phyloP scores from a whole-genome alignment of 306 rosid species.

The Cercis canadensis region DNA sequence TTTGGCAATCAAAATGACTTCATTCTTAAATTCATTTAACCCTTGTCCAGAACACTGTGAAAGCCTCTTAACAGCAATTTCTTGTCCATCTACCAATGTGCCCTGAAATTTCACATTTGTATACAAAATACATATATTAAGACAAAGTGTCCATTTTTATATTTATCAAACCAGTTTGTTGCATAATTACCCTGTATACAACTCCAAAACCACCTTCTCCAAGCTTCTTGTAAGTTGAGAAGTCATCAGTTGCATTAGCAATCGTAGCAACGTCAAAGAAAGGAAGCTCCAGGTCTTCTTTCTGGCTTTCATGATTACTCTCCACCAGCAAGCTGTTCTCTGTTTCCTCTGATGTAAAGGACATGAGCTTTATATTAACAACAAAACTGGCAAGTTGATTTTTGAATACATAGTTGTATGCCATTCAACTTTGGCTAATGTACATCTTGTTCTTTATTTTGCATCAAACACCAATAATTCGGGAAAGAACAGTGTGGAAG shows the following conservation, averaged over 20 bases:
- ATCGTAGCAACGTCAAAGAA: slow-evolving; percentile 35
- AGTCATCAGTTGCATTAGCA: slow-evolving; percentile 37
- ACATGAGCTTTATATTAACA: not conserved
- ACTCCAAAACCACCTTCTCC: slow-evolving; percentile 51
- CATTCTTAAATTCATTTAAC: slow-evolving; percentile 43
- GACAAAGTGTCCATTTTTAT: not conserved
- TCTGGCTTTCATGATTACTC: slow-evolving; percentile 18
- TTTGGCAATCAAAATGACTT: slow-evolving; percentile 43
- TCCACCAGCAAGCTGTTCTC: slow-evolving; percentile 11
- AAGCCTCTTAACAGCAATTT: slow-evolving; percentile 46
- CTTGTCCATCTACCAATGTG: slow-evolving; percentile 30
- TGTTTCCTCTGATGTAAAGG: slow-evolving; percentile 16
- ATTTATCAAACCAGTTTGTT: slow-evolving; percentile 4
- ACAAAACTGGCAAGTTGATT: not conserved
- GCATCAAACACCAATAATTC: slow-evolving; percentile 4
- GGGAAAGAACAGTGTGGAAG: not conserved
- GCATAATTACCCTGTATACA: slow-evolving; percentile 41
- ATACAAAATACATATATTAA: not conserved
- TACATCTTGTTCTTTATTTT: not conserved
- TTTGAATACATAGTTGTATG: not conserved
- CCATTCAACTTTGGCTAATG: not conserved
- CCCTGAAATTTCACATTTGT: slow-evolving; percentile 35
- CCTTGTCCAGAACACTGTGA: slow-evolving; percentile 49
- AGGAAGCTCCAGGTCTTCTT: slow-evolving; percentile 44
- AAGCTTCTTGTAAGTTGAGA: slow-evolving; percentile 41